These are phyloP conservation scores for Fusarium sp. DNA, from an alignment of 2,329 filamentous ascomycete species.

Conservation along the genomic window DNA sequence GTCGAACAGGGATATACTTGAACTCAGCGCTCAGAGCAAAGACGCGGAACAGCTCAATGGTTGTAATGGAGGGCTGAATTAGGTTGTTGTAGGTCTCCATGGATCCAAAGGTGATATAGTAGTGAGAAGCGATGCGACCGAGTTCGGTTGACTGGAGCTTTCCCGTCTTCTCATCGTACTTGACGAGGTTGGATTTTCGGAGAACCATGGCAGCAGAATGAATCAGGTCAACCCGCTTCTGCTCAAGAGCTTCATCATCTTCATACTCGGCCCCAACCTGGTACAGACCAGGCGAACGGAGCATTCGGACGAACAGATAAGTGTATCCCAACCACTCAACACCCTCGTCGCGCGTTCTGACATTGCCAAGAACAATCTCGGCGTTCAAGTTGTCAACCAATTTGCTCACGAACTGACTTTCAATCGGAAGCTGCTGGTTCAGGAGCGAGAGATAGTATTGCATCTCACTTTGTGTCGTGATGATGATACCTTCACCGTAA, in stretches of 20 bases:
- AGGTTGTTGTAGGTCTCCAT: conserved; percentile 98
- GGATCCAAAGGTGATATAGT: conserved; percentile 96
- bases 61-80: conserved; percentile 91
- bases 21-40: conserved; percentile 98
- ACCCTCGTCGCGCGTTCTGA: conserved; percentile 90
- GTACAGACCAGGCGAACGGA: conserved; percentile 93
- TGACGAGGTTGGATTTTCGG: conserved; percentile 88
- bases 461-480: conserved; percentile 93
- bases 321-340: conserved; percentile 99
- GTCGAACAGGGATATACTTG: conserved; percentile 97
- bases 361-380: conserved; percentile 93
- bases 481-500: conserved; percentile 98
- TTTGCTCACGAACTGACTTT: conserved; percentile 94
- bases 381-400: conserved; percentile 97
- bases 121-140: conserved; percentile 95
- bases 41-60: conserved; percentile 95
- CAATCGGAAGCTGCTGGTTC: conserved; percentile 97
- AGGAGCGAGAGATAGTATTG: conserved; percentile 97
- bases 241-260: conserved; percentile 89
- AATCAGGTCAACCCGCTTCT: conserved; percentile 96
- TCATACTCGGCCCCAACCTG: conserved; percentile 97
- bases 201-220: conserved; percentile 92
- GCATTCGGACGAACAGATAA: conserved; percentile 97
- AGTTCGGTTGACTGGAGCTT: conserved; percentile 92
- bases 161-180: conserved; percentile 95